phyloP scores from a whole-genome alignment of 805 yeast genomes.

The Candida dendrica region DNA sequence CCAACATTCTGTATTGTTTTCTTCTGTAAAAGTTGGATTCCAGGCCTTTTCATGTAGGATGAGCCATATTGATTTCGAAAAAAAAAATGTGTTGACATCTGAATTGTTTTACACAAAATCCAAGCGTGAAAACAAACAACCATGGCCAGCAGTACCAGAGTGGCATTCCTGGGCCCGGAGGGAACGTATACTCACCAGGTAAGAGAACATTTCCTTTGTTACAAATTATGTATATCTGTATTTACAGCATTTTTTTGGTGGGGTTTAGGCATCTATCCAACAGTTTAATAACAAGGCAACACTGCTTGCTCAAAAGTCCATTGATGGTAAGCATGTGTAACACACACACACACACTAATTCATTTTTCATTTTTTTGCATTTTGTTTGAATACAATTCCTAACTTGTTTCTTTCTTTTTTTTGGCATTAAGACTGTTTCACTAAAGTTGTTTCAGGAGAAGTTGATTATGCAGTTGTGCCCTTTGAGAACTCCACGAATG shows the following conservation, averaged over 20 bases:
- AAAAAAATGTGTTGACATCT: no score
- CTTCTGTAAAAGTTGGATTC: no score
- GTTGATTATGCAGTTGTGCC: conserved; percentile 81
- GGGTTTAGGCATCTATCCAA: conserved; percentile 52
- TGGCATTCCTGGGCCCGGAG: conserved; percentile 79
- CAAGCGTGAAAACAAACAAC: not conserved
- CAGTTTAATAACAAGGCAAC: conserved; percentile 35
- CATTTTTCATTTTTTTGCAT: no score
- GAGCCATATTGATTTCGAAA: no score
- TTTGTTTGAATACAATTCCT: no score
- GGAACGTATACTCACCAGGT: conserved; percentile 94
- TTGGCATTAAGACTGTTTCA: conserved; percentile 59
- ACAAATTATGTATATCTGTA: not conserved
- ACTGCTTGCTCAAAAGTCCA: conserved; percentile 15
- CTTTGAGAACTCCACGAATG: conserved; percentile 90
- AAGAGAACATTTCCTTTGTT: conserved; percentile 4
- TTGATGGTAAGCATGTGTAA: conserved; percentile 13
- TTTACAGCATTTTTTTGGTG: not conserved
- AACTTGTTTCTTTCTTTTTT: no score
- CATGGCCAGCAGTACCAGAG: conserved; percentile 22
- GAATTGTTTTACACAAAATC: no score
- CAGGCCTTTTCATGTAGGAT: no score
- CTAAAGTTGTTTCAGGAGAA: conserved; percentile 31
- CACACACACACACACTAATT: no score
- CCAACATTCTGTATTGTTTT: no score